Evolutionary conservation across 768 basidiomycete species (phyloP).

Genomic region (Suillus luteus): DNA sequence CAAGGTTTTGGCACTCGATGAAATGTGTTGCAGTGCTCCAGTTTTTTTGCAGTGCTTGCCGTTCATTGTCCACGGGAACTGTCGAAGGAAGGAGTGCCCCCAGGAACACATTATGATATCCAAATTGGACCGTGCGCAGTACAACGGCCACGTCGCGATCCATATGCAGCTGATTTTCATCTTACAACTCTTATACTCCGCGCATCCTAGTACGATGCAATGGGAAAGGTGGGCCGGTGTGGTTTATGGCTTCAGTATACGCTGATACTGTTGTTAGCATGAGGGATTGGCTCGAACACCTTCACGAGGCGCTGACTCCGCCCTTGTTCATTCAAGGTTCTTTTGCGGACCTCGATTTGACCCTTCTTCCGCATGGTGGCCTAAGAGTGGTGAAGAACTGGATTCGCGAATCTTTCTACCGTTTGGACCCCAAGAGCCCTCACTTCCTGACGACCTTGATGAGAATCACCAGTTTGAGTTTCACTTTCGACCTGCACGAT

Average conservation of each 20-base stretch:
- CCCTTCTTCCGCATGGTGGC: conserved; percentile 44
- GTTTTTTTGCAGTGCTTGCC: conserved; percentile 44
- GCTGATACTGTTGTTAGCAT: conserved; percentile 1
- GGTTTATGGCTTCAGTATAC: background rate
- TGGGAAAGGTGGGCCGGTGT: conserved; percentile 11
- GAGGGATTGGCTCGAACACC: conserved; percentile 41
- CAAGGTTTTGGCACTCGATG: conserved; percentile 35
- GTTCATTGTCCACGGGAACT: conserved; percentile 33
- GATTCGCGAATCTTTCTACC: conserved; percentile 45
- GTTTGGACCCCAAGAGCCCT: conserved; percentile 19
- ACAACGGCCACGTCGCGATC: conserved; percentile 43
- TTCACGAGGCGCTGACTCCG: conserved; percentile 55
- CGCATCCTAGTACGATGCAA: conserved; percentile 4
- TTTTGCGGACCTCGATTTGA: conserved; percentile 34
- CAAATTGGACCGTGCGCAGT: conserved; percentile 34
- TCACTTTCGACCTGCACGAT: conserved; percentile 38
- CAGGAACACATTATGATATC: conserved; percentile 36
- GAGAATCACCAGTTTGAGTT: conserved; percentile 39
- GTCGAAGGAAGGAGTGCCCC: conserved; percentile 37
- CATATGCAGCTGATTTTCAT: conserved; percentile 54
- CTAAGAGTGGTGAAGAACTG: conserved; percentile 45
- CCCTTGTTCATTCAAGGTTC: conserved; percentile 49
- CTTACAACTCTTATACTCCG: conserved; percentile 35
- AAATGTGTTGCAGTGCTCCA: conserved; percentile 28
- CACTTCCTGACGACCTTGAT: conserved; percentile 44